phyloP scores from a whole-genome alignment of 139 green algal species.

The Axilococcus clingmanii region DNA sequence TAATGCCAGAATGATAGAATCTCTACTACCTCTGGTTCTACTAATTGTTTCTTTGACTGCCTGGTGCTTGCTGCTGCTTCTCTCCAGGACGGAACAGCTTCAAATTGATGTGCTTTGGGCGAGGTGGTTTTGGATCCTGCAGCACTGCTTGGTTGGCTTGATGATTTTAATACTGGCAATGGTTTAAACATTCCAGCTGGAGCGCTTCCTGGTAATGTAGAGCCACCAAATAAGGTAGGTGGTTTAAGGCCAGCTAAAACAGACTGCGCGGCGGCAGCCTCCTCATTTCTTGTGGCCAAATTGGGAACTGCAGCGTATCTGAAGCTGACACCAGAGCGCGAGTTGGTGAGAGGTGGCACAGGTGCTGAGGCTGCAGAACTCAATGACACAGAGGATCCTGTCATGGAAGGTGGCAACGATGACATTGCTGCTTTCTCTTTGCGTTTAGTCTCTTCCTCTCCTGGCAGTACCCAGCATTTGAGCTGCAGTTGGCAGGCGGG shows the following conservation, averaged over 20 bases:
- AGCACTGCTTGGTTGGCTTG: too few species aligned
- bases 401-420: background rate
- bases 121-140: too few species aligned
- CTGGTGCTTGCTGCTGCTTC: background rate
- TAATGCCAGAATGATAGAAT: slow-evolving; percentile 4
- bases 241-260: slow-evolving; percentile 7
- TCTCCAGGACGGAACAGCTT: too few species aligned
- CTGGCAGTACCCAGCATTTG: slow-evolving; percentile 29
- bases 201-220: background rate
- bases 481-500: slow-evolving; percentile 14
- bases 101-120: too few species aligned
- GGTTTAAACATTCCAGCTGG: too few species aligned
- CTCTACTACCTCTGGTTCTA: slow-evolving; percentile 8
- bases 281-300: background rate
- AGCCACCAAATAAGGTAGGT: background rate
- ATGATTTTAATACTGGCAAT: too few species aligned
- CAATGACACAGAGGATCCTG: background rate
- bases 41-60: background rate
- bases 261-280: background rate
- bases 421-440: background rate
- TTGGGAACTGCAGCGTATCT: slow-evolving; percentile 2
- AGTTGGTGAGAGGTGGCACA: background rate
- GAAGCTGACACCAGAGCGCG: background rate
- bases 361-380: background rate
- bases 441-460: slow-evolving; percentile 18